A percentile compares a stretch with the other conserved stretches of the same genome.
Conservation (phyloP, 345 rosid species). For the Brassica juncea region DNA sequence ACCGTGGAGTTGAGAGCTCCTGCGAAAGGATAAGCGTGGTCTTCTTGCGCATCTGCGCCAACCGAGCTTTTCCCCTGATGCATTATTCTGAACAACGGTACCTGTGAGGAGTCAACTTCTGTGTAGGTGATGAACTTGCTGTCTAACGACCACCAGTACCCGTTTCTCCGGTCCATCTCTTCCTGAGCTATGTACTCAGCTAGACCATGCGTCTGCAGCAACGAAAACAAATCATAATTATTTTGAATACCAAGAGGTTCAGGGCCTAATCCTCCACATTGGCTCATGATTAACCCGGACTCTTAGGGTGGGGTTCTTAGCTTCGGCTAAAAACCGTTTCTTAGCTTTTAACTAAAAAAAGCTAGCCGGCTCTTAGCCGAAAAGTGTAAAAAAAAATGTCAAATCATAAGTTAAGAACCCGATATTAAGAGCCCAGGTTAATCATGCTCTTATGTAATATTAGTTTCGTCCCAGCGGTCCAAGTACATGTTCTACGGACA, state of each 20-base stretch:
- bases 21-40: conserved; percentile 94
- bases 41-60: conserved; percentile 83
- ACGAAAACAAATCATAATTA: conserved; percentile 25
- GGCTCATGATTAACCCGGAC: too few relatives aligned
- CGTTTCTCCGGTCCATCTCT: conserved; percentile 96
- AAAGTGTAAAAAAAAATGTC: too few relatives aligned
- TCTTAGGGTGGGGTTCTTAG: too few relatives aligned
- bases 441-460: too few relatives aligned
- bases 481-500: not conserved
- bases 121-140: conserved; percentile 83
- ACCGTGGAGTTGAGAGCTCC: conserved; percentile 88
- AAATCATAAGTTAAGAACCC: too few relatives aligned
- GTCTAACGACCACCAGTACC: conserved; percentile 98
- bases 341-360: too few relatives aligned
- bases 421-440: too few relatives aligned
- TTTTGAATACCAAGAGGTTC: too few relatives aligned
- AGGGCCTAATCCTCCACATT: too few relatives aligned
- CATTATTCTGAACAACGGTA: conserved; percentile 90
- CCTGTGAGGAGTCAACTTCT: conserved; percentile 70
- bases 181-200: conserved; percentile 99
- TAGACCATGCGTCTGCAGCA: conserved; percentile 84
- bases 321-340: too few relatives aligned
- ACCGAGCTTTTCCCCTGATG: conserved; percentile 88
- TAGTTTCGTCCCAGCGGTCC: too few relatives aligned
- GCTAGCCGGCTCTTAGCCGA: too few relatives aligned